A percentile compares a stretch with the other conserved stretches of the same genome.
Conservation (phyloP, 768 basidiomycete species). For the Leccinum imitatum region DNA sequence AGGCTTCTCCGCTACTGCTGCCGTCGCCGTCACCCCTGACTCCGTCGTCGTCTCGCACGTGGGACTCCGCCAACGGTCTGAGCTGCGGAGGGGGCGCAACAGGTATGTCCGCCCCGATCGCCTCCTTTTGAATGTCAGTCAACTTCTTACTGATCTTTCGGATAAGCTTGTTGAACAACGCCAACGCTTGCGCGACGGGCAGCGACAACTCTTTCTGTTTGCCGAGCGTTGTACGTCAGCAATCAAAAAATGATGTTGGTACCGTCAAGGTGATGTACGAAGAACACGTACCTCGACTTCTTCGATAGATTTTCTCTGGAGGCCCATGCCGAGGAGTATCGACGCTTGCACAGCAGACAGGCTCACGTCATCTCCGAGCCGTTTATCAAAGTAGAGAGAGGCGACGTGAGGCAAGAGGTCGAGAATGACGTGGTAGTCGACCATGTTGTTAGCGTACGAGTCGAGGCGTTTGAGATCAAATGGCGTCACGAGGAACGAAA, state of each 20-base stretch:
- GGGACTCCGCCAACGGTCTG: slow-evolving; percentile 15
- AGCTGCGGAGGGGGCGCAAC: slow-evolving; percentile 30
- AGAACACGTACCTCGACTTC: slow-evolving; percentile 69
- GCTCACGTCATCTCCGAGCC: slow-evolving; percentile 60
- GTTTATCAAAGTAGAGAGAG: slow-evolving; percentile 80
- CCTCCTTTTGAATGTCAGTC: slow-evolving; percentile 75
- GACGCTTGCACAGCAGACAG: slow-evolving; percentile 90
- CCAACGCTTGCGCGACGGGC: slow-evolving; percentile 83
- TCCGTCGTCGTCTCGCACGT: slow-evolving; percentile 12
- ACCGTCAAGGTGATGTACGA: background rate
- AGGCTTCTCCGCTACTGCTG: slow-evolving; percentile 4
- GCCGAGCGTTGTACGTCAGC: slow-evolving; percentile 2
- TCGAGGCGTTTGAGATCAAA: slow-evolving; percentile 96
- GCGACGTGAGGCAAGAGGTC: slow-evolving; percentile 86
- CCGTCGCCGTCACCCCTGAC: slow-evolving; percentile 6
- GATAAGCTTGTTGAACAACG: slow-evolving; percentile 87
- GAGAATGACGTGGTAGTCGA: slow-evolving; percentile 95
- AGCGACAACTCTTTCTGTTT: slow-evolving; percentile 73
- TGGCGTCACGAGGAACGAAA: slow-evolving; percentile 70
- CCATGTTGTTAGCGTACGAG: slow-evolving; percentile 92
- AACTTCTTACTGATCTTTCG: slow-evolving; percentile 79
- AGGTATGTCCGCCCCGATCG: slow-evolving; percentile 62
- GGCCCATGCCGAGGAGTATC: slow-evolving; percentile 83
- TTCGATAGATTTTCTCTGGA: slow-evolving; percentile 88
- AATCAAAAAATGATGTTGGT: slow-evolving; percentile 4